phyloP scores from a whole-genome alignment of 805 yeast species.

The Candida maltosa region DNA sequence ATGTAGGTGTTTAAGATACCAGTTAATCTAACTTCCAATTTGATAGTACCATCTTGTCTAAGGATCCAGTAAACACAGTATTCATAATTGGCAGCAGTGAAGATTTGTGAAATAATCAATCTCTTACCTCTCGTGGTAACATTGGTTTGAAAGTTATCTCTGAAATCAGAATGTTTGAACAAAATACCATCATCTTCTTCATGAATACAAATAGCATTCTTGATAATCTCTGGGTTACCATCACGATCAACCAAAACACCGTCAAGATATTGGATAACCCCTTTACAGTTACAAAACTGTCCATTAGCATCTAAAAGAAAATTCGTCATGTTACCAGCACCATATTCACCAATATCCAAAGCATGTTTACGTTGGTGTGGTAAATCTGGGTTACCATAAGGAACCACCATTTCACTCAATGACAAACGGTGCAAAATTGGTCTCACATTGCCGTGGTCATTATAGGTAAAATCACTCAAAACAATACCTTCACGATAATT shows the following conservation, averaged over 20 bases:
- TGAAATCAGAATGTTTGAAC: conserved; percentile 77
- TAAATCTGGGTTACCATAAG: conserved; percentile 77
- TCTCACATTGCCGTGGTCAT: conserved; percentile 72
- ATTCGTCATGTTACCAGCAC: conserved; percentile 74
- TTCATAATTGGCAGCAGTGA: conserved; percentile 84
- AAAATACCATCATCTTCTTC: conserved; percentile 75
- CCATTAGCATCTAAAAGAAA: conserved; percentile 66
- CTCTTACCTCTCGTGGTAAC: conserved; percentile 77
- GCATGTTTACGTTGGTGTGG: conserved; percentile 87
- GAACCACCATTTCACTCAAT: conserved; percentile 82
- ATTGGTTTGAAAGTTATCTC: conserved; percentile 63
- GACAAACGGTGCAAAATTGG: conserved; percentile 70
- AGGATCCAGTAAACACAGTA: conserved; percentile 69
- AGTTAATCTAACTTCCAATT: conserved; percentile 74
- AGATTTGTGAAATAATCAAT: conserved; percentile 75
- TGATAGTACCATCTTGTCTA: conserved; percentile 75
- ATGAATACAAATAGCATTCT: conserved; percentile 76
- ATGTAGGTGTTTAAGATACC: conserved; percentile 78
- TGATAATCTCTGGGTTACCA: conserved; percentile 61
- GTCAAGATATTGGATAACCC: conserved; percentile 72
- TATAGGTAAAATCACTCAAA: too few species aligned
- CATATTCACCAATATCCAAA: conserved; percentile 82
- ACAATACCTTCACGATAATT: conserved; percentile 80
- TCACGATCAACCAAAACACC: conserved; percentile 51
- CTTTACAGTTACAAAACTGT: conserved; percentile 83